Evolutionary conservation across 345 rosid species (phyloP).

Genomic region (Boechera divaricarpa): DNA sequence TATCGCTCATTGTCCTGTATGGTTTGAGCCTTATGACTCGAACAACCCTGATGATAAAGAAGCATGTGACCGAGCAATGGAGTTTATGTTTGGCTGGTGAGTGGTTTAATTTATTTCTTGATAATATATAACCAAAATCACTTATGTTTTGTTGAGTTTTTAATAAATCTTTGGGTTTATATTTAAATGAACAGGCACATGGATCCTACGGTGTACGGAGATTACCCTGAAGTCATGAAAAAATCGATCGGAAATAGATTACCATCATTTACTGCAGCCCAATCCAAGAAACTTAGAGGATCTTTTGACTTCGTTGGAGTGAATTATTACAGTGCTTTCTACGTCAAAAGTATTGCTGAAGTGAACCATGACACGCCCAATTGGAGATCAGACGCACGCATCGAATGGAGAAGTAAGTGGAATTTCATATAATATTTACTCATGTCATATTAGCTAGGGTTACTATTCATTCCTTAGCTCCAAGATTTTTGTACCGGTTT

Average conservation of each 20-base stretch:
- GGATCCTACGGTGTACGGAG: slow-evolving; percentile 48
- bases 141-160: background rate
- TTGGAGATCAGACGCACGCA: slow-evolving; percentile 51
- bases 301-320: slow-evolving; percentile 49
- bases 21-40: slow-evolving; percentile 48
- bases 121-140: background rate
- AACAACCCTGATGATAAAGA: slow-evolving; percentile 38
- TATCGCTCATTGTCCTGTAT: slow-evolving; percentile 45
- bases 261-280: slow-evolving; percentile 38
- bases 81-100: slow-evolving; percentile 49
- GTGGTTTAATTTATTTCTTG: background rate
- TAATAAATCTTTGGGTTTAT: background rate
- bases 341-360: slow-evolving; percentile 38
- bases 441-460: background rate
- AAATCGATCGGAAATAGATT: slow-evolving; percentile 42
- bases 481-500: slow-evolving; percentile 3
- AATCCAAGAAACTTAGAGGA: slow-evolving; percentile 38
- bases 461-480: background rate
- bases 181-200: slow-evolving; percentile 36
- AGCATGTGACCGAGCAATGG: slow-evolving; percentile 46
- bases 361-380: slow-evolving; percentile 36
- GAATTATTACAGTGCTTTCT: slow-evolving; percentile 47
- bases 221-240: slow-evolving; percentile 47
- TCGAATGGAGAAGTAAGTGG: slow-evolving; percentile 51
- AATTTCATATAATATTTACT: background rate